Conservation (phyloP, 768 basidiomycete genomes). For the Phlebiopsis flavidoalba region DNA sequence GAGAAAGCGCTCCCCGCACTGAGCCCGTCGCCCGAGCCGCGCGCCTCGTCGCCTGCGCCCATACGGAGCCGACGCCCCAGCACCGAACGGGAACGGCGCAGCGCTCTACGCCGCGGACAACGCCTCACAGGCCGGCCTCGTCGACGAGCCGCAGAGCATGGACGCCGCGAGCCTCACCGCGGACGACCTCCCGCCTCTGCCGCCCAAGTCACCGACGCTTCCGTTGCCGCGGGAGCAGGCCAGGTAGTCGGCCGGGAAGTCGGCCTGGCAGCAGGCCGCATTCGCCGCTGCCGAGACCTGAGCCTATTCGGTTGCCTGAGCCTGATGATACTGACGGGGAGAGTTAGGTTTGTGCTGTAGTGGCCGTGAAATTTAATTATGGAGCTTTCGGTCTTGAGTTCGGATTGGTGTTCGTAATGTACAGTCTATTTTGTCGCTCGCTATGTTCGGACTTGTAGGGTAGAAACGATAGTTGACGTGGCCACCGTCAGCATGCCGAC, state of each 20-base stretch:
- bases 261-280: constrained; percentile 1
- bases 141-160: constrained; percentile 6
- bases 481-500: neutral
- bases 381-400: neutral
- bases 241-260: neutral
- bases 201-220: constrained; percentile 1
- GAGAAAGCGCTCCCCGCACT: constrained; percentile 22
- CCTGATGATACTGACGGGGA: constrained; percentile 4
- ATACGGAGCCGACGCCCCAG: neutral
- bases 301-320: constrained; percentile 1
- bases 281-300: constrained; percentile 1
- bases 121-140: constrained; percentile 1
- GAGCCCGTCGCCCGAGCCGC: constrained; percentile 12
- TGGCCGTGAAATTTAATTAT: neutral
- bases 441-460: neutral
- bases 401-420: neutral
- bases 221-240: constrained; percentile 1
- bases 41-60: neutral
- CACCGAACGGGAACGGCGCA: neutral
- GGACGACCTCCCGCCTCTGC: neutral
- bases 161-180: neutral
- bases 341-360: neutral
- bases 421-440: neutral
- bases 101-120: neutral
- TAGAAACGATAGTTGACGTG: neutral